Evolutionary conservation across 371 early-diverging fungal species (phyloP), one percentile per base, ranked within the genome.

Genomic region (Blakeslea trispora): DNA sequence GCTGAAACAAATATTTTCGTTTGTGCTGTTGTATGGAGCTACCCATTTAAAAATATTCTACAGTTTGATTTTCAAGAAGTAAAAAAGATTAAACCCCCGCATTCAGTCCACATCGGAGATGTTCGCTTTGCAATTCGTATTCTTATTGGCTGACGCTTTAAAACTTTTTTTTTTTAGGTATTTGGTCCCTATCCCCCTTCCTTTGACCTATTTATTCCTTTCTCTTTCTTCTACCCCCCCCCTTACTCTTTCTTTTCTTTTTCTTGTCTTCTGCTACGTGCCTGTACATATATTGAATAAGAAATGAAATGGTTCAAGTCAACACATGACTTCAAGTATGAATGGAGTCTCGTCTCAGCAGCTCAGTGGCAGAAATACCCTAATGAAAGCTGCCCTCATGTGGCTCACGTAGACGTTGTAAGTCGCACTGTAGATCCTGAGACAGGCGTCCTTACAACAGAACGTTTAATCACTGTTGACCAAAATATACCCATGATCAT

Each of bases 331-430:
- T 82, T 79, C 63, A 63, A 72, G 57, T 87, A 94, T 77, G 75
- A 85, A 50, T 96, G 95, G 93, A 77, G 72, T 10, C 81, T 86
- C 15, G 89, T 95, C 40, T 93, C 95, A 17, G 77, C 86, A 18
- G 97, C 94, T 46, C 87, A 91, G 72, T 97, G 92, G 92, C 82
- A 85, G 65, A 97, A 97, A 74, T 97, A 97, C 78, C 97, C 97
- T 10, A 97, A 97, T 75, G 90, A 88, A 41, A 75, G 82, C 47
- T 83, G 91, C 34, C 81, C 88, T 45, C 97, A 97, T 63, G 96
- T 97, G 45, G 59, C 90, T 42, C 87, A 89, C 57, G 93, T 94
- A 32, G 97, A 96, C 72, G 83, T 91, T 7, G 82, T 96, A 42
- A 76, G 82, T 55, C 85, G 93, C 31, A 64, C 72, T 6, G 81